These are phyloP conservation scores for Tetracentron sinense DNA, from an alignment of 164 flowering plant genomes.

Conservation along the genomic window DNA sequence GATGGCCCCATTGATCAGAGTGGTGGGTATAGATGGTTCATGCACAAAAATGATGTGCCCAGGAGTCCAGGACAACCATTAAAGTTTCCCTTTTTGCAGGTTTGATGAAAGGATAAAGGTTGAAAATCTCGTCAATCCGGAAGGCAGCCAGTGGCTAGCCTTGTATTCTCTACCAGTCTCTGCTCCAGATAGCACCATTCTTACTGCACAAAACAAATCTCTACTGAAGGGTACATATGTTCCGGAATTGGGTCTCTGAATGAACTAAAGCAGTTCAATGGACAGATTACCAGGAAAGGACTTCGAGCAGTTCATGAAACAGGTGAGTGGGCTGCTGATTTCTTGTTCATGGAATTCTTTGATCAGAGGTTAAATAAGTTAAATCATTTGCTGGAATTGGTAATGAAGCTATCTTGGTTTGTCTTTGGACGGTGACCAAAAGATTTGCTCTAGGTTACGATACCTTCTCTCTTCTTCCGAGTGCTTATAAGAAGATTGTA, in stretches of 20 bases:
- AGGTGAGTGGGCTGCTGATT: slow-evolving; percentile 10
- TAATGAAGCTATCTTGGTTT: slow-evolving; percentile 39
- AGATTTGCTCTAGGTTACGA: slow-evolving; percentile 43
- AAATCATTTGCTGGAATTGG: slow-evolving; percentile 35
- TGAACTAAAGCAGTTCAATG: slow-evolving; percentile 39
- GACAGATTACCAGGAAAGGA: slow-evolving; percentile 32
- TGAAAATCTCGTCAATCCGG: no score
- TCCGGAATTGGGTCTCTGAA: slow-evolving; percentile 20
- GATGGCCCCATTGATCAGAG: no score
- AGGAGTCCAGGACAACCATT: no score
- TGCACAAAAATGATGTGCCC: no score
- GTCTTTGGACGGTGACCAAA: slow-evolving; percentile 27
- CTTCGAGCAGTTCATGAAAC: slow-evolving; percentile 25
- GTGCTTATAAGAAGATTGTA: slow-evolving; percentile 42
- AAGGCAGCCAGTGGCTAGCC: no score
- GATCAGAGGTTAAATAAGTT: slow-evolving; percentile 55
- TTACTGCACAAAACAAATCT: slow-evolving; percentile 4
- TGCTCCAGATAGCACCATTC: neutral
- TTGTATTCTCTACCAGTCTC: neutral
- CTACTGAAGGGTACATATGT: slow-evolving; percentile 4
- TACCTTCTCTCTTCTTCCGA: slow-evolving; percentile 45
- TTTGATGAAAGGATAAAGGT: no score
- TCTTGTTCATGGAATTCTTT: slow-evolving; percentile 44
- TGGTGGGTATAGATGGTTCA: no score
- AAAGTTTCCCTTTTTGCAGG: no score